Evolutionary conservation across 192 early-diverging fungal genomes (phyloP).

Genomic region (Umbelopsis sp.): DNA sequence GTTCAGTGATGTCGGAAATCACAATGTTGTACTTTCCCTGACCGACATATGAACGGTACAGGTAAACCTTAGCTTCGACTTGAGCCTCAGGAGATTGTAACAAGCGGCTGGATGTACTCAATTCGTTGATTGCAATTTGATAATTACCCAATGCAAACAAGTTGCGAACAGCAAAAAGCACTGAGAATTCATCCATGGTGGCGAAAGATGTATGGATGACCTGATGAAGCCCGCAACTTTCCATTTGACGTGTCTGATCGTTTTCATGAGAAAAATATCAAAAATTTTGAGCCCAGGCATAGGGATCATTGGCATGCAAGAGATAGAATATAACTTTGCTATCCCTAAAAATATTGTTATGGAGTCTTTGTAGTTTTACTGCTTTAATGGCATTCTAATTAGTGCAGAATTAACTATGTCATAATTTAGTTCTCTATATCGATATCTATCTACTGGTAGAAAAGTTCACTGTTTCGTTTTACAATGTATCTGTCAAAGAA

Average conservation of each 20-base stretch:
- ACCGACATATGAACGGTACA: constrained; percentile 82
- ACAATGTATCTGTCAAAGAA: too few relatives aligned
- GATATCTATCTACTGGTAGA: too few relatives aligned
- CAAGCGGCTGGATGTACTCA: constrained; percentile 36
- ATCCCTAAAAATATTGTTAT: too few relatives aligned
- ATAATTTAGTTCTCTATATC: too few relatives aligned
- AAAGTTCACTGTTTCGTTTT: too few relatives aligned
- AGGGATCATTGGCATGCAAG: too few relatives aligned
- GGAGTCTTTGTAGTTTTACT: too few relatives aligned
- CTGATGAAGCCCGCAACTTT: constrained; percentile 1
- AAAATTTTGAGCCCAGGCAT: background rate
- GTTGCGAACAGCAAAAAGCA: constrained; percentile 72
- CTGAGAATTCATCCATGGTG: constrained; percentile 52
- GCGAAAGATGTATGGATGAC: background rate
- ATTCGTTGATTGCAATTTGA: constrained; percentile 73
- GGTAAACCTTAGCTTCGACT: constrained; percentile 63
- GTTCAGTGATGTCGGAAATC: constrained; percentile 62
- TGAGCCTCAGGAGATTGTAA: constrained; percentile 41
- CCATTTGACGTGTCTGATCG: background rate
- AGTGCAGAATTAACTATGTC: too few relatives aligned
- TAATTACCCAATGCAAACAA: constrained; percentile 72
- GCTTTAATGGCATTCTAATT: too few relatives aligned
- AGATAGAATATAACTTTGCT: too few relatives aligned
- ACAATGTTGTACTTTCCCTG: constrained; percentile 73
- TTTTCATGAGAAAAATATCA: constrained; percentile 9